phyloP scores from a whole-genome alignment of 1,139 yeast species.

The Torulaspora pretoriensis region DNA sequence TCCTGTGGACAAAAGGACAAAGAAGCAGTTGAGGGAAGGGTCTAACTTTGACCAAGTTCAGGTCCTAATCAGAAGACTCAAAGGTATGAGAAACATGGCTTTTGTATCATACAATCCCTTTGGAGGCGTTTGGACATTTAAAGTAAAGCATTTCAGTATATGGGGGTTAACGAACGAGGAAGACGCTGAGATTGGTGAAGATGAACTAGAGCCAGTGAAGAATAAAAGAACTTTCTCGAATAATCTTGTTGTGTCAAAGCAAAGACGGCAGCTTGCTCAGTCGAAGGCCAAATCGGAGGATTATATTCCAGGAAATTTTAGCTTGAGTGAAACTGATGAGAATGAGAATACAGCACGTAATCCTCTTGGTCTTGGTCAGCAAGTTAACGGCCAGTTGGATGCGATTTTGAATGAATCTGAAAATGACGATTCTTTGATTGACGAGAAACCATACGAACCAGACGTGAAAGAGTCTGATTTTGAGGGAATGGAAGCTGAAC shows the following conservation, averaged over 20 bases:
- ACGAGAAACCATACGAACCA: conserved; percentile 70
- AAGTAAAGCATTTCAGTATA: conserved; percentile 84
- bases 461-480: conserved; percentile 45
- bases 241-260: conserved; percentile 14
- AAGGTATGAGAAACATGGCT: conserved; percentile 61
- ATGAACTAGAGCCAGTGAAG: conserved; percentile 37
- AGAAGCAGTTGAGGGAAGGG: conserved; percentile 40
- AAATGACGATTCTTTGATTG: conserved; percentile 40
- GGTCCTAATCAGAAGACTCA: conserved; percentile 48
- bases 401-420: conserved; percentile 23
- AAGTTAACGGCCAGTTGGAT: conserved; percentile 28
- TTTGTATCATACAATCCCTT: conserved; percentile 76
- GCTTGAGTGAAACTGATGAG: conserved; percentile 1
- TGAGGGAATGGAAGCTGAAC: conserved; percentile 39
- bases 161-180: conserved; percentile 85
- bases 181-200: conserved; percentile 51
- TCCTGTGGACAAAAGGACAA: conserved; percentile 43
- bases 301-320: conserved; percentile 14
- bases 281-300: conserved; percentile 3
- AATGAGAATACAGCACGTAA: conserved; percentile 4
- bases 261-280: conserved; percentile 9
- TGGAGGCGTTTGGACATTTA: conserved; percentile 74
- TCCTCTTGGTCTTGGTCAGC: conserved; percentile 9
- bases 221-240: conserved; percentile 27
- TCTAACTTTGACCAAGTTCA: conserved; percentile 42